These are phyloP conservation scores for Aspergillus sojae DNA, from an alignment of 2,329 filamentous ascomycete species.

Conservation along the genomic window DNA sequence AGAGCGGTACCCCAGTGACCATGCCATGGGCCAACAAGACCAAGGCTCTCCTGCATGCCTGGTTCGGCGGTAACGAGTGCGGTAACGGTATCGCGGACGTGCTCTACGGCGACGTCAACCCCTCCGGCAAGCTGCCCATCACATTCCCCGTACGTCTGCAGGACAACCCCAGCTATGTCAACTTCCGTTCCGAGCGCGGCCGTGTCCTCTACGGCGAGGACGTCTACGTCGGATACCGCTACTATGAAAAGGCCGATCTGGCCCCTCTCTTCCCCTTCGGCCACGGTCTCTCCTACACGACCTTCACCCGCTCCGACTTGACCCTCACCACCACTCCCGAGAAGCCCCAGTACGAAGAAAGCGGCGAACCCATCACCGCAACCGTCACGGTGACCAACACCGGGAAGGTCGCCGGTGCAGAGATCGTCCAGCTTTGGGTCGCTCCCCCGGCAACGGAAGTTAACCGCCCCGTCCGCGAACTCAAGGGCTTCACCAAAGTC, in stretches of 20 bases:
- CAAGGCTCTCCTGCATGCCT: constrained; percentile 70
- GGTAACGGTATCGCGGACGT: constrained; percentile 80
- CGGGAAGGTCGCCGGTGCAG: constrained; percentile 54
- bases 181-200: constrained; percentile 71
- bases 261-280: constrained; percentile 75
- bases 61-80: constrained; percentile 86
- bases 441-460: constrained; percentile 52
- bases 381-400: constrained; percentile 56
- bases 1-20: constrained; percentile 71
- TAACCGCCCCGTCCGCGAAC: constrained; percentile 61
- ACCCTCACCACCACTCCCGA: constrained; percentile 29
- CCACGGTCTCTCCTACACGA: constrained; percentile 77
- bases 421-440: constrained; percentile 61
- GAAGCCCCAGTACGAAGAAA: constrained; percentile 41
- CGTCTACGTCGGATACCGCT: constrained; percentile 78
- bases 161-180: constrained; percentile 76
- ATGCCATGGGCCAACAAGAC: constrained; percentile 52
- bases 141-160: constrained; percentile 69
- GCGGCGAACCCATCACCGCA: constrained; percentile 50
- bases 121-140: constrained; percentile 73
- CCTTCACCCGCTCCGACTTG: constrained; percentile 61
- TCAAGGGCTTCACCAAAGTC: constrained; percentile 69
- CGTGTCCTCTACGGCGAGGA: constrained; percentile 78
- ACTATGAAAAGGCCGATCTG: constrained; percentile 72
- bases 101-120: constrained; percentile 73